Conservation (phyloP, 2,329 filamentous ascomycete species). For the Curvularia eragrostidis region DNA sequence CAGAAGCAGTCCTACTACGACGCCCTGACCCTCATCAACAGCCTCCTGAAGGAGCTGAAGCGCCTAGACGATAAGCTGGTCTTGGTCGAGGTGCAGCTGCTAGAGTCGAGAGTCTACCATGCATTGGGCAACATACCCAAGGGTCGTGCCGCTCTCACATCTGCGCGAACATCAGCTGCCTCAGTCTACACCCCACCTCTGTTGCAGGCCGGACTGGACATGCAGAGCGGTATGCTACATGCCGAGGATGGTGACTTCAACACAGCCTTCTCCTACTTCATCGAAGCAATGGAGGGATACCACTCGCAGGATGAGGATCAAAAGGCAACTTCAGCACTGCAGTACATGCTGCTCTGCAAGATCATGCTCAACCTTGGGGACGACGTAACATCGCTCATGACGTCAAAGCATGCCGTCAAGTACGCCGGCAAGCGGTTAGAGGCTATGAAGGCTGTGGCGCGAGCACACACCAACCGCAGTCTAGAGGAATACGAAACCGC, state of each 20-base stretch:
- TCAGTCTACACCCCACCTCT: constrained; percentile 96
- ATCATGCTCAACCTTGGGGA: constrained; percentile 98
- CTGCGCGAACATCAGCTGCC: constrained; percentile 90
- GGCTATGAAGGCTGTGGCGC: constrained; percentile 98
- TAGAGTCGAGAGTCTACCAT: constrained; percentile 97
- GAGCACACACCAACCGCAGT: constrained; percentile 92
- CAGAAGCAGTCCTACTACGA: constrained; percentile 98
- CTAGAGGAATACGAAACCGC: constrained; percentile 97
- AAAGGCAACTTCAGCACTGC: constrained; percentile 94
- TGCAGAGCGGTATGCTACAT: constrained; percentile 99
- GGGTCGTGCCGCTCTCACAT: constrained; percentile 91
- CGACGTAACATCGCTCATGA: constrained; percentile 94
- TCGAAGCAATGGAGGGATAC: constrained; percentile 97
- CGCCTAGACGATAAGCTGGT: constrained; percentile 98
- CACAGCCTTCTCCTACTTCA: constrained; percentile 98
- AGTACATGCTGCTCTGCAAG: constrained; percentile 99
- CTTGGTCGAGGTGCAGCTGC: constrained; percentile 94
- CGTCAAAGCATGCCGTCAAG: constrained; percentile 94
- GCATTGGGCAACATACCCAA: constrained; percentile 96
- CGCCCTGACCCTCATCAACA: constrained; percentile 94
- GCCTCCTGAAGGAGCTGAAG: constrained; percentile 94
- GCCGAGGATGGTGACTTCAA: constrained; percentile 99
- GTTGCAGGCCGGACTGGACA: constrained; percentile 94
- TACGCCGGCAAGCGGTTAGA: constrained; percentile 96
- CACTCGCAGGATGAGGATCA: constrained; percentile 85